These are phyloP conservation scores for Trichoderma reesei DNA, from an alignment of 495 filamentous ascomycete genomes.

Conservation along the genomic window DNA sequence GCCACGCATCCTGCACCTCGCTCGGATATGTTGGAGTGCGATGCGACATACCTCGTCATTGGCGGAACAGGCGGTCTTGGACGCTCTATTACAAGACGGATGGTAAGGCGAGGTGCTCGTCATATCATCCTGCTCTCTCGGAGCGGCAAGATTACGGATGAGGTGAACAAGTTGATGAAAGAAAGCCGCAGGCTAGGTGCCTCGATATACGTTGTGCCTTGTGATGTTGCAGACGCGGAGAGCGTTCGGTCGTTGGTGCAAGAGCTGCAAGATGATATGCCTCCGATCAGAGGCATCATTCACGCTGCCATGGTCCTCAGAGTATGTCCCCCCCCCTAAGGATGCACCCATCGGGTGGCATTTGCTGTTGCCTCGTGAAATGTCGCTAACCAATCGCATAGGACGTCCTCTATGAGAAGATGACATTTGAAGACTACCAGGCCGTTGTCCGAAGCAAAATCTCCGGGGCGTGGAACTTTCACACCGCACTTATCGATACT, in stretches of 20 bases:
- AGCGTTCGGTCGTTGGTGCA: constrained; percentile 31
- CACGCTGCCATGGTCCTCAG: constrained; percentile 48
- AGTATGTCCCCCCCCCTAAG: constrained; percentile 27
- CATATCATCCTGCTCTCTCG: constrained; percentile 51
- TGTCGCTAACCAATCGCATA: constrained; percentile 22
- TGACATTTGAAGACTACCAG: constrained; percentile 33
- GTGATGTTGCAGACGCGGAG: constrained; percentile 32
- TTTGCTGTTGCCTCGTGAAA: neutral
- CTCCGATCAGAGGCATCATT: constrained; percentile 38
- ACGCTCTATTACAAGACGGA: constrained; percentile 47
- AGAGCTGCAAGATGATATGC: constrained; percentile 24
- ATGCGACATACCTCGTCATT: constrained; percentile 49
- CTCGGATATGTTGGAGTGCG: constrained; percentile 25
- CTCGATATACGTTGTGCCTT: constrained; percentile 30
- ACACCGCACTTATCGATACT: constrained; percentile 23
- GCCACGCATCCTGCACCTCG: constrained; percentile 11
- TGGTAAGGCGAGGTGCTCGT: constrained; percentile 48
- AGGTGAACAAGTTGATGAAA: constrained; percentile 35
- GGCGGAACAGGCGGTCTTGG: constrained; percentile 60
- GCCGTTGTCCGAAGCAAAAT: constrained; percentile 36
- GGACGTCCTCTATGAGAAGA: constrained; percentile 45
- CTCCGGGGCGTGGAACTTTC: constrained; percentile 40
- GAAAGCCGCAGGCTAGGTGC: constrained; percentile 30
- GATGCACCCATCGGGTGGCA: neutral
- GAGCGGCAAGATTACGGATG: constrained; percentile 33